Evolutionary conservation across 2,329 filamentous ascomycete species (phyloP).

Genomic region (Stagonosporopsis rhizophila): DNA sequence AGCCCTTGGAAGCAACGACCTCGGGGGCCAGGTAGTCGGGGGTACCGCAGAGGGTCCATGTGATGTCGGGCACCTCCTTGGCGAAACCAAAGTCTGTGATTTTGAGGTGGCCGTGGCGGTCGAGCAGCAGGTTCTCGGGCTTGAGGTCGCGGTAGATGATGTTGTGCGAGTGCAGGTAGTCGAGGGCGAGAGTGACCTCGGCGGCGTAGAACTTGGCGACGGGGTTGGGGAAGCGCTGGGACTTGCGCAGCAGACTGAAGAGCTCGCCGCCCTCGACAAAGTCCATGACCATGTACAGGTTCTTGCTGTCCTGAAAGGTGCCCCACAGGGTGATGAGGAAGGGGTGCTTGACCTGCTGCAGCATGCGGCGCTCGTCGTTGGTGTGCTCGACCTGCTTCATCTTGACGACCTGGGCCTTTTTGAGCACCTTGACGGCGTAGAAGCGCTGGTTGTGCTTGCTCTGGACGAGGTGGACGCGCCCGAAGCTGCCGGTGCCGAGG

Average conservation of each 20-base stretch:
- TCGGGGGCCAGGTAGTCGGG: slow-evolving; percentile 97
- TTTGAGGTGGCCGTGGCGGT: slow-evolving; percentile 92
- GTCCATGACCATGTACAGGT: slow-evolving; percentile 99
- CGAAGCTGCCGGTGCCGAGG: slow-evolving; percentile 95
- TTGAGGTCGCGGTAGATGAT: slow-evolving; percentile 99
- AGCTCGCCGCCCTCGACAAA: slow-evolving; percentile 98
- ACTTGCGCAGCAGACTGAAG: slow-evolving; percentile 94
- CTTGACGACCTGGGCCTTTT: slow-evolving; percentile 98
- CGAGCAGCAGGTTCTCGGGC: slow-evolving; percentile 89
- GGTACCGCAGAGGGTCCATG: slow-evolving; percentile 97
- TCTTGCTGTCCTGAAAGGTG: slow-evolving; percentile 93
- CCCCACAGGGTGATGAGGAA: slow-evolving; percentile 98
- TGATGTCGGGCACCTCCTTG: slow-evolving; percentile 97
- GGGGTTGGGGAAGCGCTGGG: slow-evolving; percentile 96
- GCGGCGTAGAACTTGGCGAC: slow-evolving; percentile 99
- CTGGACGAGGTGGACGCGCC: slow-evolving; percentile 93
- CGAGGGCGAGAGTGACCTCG: slow-evolving; percentile 92
- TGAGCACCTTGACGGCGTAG: slow-evolving; percentile 98
- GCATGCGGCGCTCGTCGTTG: slow-evolving; percentile 95
- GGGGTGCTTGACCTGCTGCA: slow-evolving; percentile 95
- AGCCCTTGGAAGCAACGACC: slow-evolving; percentile 98
- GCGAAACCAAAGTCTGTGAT: slow-evolving; percentile 99
- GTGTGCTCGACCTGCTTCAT: slow-evolving; percentile 99
- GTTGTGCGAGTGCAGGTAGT: slow-evolving; percentile 92
- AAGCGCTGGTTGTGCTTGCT: slow-evolving; percentile 98